Evolutionary conservation across 495 filamentous ascomycete genomes (phyloP).

Genomic region (Penicillium arizonense): DNA sequence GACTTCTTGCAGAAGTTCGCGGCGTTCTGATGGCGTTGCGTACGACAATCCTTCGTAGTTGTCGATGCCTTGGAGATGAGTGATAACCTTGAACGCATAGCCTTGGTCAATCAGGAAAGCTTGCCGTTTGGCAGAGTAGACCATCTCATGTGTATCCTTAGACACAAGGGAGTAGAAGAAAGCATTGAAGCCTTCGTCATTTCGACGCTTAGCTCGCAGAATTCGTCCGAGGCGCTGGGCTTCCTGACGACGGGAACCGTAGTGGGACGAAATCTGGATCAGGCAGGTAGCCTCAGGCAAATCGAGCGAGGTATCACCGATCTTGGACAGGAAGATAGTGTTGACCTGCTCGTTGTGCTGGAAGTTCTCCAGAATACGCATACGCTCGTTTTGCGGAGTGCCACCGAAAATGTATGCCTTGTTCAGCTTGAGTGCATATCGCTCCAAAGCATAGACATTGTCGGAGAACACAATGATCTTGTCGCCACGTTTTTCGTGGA

Average conservation of each 20-base stretch:
- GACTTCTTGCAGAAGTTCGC: slow-evolving; percentile 88
- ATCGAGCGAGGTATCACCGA: slow-evolving; percentile 96
- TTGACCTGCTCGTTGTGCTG: slow-evolving; percentile 91
- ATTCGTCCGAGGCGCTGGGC: slow-evolving; percentile 94
- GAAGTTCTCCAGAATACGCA: slow-evolving; percentile 92
- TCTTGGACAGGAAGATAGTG: slow-evolving; percentile 97
- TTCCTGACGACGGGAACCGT: slow-evolving; percentile 95
- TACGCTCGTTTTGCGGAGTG: slow-evolving; percentile 81
- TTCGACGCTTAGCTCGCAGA: slow-evolving; percentile 90
- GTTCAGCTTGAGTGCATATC: slow-evolving; percentile 77
- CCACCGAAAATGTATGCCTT: slow-evolving; percentile 95
- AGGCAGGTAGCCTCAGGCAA: slow-evolving; percentile 95
- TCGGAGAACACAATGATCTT: slow-evolving; percentile 99
- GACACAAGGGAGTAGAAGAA: slow-evolving; percentile 98
- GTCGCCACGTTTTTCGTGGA: slow-evolving; percentile 93
- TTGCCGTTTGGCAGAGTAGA: slow-evolving; percentile 94
- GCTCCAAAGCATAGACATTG: slow-evolving; percentile 90
- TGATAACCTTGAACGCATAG: slow-evolving; percentile 99
- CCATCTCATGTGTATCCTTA: slow-evolving; percentile 98
- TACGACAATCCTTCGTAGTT: slow-evolving; percentile 78
- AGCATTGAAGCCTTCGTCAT: slow-evolving; percentile 98
- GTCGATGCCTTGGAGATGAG: slow-evolving; percentile 89
- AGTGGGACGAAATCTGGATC: slow-evolving; percentile 98
- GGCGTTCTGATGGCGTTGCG: slow-evolving; percentile 73
- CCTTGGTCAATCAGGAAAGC: slow-evolving; percentile 98